These are phyloP conservation scores for Paraphoma chrysanthemicola DNA, from an alignment of 2,329 filamentous ascomycete species.

Conservation along the genomic window DNA sequence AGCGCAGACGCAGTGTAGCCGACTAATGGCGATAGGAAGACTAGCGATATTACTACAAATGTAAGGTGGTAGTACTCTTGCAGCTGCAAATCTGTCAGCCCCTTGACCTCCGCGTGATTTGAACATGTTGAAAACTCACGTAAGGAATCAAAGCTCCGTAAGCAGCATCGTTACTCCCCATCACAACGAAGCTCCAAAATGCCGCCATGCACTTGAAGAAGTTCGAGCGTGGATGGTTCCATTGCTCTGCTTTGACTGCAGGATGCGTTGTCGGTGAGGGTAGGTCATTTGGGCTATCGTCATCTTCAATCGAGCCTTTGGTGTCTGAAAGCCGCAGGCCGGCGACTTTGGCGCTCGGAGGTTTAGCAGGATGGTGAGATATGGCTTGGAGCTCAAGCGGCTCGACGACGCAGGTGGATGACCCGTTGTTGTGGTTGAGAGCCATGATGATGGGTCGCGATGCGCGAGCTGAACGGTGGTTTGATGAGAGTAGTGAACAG, in stretches of 20 bases:
- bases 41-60: slow-evolving; percentile 69
- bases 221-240: slow-evolving; percentile 69
- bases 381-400: slow-evolving; percentile 42
- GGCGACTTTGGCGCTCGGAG: slow-evolving; percentile 26
- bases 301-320: slow-evolving; percentile 9
- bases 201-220: slow-evolving; percentile 65
- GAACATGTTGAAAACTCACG: slow-evolving; percentile 29
- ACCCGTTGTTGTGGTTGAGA: slow-evolving; percentile 35
- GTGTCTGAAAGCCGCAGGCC: slow-evolving; percentile 25
- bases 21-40: slow-evolving; percentile 71
- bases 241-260: slow-evolving; percentile 58
- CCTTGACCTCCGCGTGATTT: neutral
- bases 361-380: slow-evolving; percentile 25
- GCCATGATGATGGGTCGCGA: slow-evolving; percentile 22
- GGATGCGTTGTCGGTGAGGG: slow-evolving; percentile 56
- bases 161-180: slow-evolving; percentile 74
- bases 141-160: slow-evolving; percentile 64
- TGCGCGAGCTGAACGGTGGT: neutral
- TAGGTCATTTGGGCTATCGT: slow-evolving; percentile 46
- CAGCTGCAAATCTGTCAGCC: slow-evolving; percentile 50
- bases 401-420: slow-evolving; percentile 45
- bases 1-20: slow-evolving; percentile 71
- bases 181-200: slow-evolving; percentile 68
- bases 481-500: no score
- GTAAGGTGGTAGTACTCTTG: slow-evolving; percentile 68